Conservation (phyloP, 2,329 filamentous ascomycete genomes). For the Cladophialophora yegresii region DNA sequence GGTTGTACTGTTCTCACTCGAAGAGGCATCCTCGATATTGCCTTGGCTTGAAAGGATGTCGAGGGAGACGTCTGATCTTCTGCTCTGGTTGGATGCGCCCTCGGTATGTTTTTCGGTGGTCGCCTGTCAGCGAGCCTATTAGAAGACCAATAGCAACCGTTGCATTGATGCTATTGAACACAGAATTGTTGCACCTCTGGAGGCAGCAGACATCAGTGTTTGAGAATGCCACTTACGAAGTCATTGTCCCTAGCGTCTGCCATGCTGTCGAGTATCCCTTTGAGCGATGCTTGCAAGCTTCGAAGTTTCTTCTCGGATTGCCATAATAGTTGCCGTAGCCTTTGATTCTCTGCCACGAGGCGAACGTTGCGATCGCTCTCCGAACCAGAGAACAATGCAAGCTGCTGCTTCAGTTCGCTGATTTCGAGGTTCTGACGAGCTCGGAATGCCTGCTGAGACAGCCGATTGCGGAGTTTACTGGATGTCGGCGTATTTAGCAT, state of each 20-base stretch:
- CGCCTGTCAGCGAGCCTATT: neutral
- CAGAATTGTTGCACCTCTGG: neutral
- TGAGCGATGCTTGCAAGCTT: slow-evolving; percentile 24
- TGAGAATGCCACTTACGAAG: neutral
- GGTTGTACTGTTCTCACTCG: neutral
- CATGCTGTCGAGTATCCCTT: slow-evolving; percentile 17
- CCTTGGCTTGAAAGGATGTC: neutral
- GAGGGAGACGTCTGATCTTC: neutral
- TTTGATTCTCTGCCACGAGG: slow-evolving; percentile 18
- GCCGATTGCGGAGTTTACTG: slow-evolving; percentile 27
- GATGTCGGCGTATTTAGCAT: neutral
- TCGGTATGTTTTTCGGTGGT: neutral
- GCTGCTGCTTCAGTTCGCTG: slow-evolving; percentile 23
- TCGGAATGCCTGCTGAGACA: slow-evolving; percentile 30
- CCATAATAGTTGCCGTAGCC: slow-evolving; percentile 19
- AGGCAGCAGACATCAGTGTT: neutral
- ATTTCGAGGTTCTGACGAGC: slow-evolving; percentile 23
- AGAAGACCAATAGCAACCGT: neutral
- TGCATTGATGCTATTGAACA: neutral
- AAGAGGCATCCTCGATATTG: neutral
- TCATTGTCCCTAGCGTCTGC: slow-evolving; percentile 8
- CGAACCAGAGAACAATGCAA: slow-evolving; percentile 20
- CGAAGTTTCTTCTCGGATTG: slow-evolving; percentile 23
- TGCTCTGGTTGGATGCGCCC: neutral
- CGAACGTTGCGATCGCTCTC: slow-evolving; percentile 23